phyloP scores from a whole-genome alignment of 306 rosid species.

The Pyrus betulifolia region DNA sequence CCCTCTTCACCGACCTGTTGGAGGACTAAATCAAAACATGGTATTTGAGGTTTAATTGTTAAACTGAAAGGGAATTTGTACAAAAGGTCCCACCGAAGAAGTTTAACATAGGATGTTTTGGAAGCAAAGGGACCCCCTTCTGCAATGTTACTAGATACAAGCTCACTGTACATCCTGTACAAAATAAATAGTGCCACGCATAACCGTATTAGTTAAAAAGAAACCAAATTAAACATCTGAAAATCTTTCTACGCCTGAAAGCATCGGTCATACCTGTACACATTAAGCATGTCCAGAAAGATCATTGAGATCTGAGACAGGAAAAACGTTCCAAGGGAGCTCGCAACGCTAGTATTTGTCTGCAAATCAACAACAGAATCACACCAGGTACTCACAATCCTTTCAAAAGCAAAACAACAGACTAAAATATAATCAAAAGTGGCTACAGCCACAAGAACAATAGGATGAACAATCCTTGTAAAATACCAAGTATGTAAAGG shows the following conservation, averaged over 20 bases:
- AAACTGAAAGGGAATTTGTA: background rate
- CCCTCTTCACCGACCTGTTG: conserved; percentile 94
- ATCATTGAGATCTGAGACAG: conserved; percentile 78
- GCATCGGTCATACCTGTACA: conserved; percentile 58
- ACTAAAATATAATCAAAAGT: background rate
- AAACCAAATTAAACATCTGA: background rate
- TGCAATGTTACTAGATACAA: conserved; percentile 83
- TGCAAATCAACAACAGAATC: conserved; percentile 26
- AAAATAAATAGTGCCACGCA: background rate
- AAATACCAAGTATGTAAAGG: background rate
- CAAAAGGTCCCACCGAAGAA: conserved; percentile 51
- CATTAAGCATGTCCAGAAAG: conserved; percentile 96
- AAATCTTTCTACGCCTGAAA: background rate
- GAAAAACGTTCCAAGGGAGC: conserved; percentile 89
- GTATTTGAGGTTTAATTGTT: background rate
- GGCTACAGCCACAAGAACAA: background rate
- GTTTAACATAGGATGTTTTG: conserved; percentile 83
- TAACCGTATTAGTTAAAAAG: background rate
- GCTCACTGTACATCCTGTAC: conserved; percentile 98
- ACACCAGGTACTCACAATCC: background rate
- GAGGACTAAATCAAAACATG: background rate
- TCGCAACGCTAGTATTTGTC: conserved; percentile 94
- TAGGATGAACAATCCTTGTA: background rate
- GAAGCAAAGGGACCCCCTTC: conserved; percentile 91
- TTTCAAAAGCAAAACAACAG: background rate